Evolutionary conservation across 1,284 basidiomycete species (phyloP), one percentile per base, ranked within the genome.

Genomic region (Cutaneotrichosporon sp.): DNA sequence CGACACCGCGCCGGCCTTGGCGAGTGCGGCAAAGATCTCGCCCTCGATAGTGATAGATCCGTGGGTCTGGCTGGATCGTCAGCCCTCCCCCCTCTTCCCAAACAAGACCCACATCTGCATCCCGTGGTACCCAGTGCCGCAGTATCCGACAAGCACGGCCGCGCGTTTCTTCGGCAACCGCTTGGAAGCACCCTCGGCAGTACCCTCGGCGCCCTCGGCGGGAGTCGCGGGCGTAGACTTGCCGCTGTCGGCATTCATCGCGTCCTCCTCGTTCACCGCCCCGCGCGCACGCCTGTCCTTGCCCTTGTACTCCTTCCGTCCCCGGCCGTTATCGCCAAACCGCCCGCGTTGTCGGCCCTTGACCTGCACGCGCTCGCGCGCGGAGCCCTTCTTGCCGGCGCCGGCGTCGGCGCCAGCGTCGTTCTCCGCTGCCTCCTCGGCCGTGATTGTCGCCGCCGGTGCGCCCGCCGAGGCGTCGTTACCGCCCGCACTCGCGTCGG

Each of bases 1-100:
- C 35, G 89, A 93, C 10, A 99, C 86, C 4, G 90, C 92, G 8
- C 93, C 94, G 5, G 86, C 87, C 61, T 86, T 84, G 37, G 92
- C 86, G 52, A 97, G 80, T 0, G 91, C 90, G 46, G 86, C 82
- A 63, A 97, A 98, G 36, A 98, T 76, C 51, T 85, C 83, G 17
- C 90, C 89, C 74, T 98, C 96, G 62, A 98, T 94, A 0, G 94
- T 98, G 46, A 80, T 81, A 10, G 83, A 80, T 43, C 58, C 67
- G 64, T 62, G 72, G 50, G 55, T 68, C 54, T 75, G 74, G 40
- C 69, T 70, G 37, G 1, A 43, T 37, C 39, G n/a, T 21, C 23
- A 45, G 36, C 34, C 15, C 34, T 20, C 21, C 21, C 40, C 14
- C n/a, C 8, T 40, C 41, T n/a, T 17, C 2, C 10, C 39, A 1